Evolutionary conservation across 2,329 filamentous ascomycete species (phyloP).

Genomic region (Fusarium begoniae): DNA sequence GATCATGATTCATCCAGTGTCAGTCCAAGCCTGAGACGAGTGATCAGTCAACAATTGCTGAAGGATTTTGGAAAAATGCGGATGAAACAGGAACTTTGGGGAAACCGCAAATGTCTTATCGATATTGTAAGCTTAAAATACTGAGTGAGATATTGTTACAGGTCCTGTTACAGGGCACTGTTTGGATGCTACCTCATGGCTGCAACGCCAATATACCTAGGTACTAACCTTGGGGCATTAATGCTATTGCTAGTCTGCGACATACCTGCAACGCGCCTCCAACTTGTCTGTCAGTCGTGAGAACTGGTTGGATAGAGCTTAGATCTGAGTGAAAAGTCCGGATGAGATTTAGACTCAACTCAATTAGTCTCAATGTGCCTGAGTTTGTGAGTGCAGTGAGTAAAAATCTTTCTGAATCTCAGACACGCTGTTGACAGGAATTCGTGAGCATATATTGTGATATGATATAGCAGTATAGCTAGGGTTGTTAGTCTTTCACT

Average conservation of each 20-base stretch:
- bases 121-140: conserved; percentile 11
- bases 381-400: neutral
- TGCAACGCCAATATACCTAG: conserved; percentile 5
- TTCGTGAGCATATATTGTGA: neutral
- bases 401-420: neutral
- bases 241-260: conserved; percentile 19
- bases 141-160: conserved; percentile 9
- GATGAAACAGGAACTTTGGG: conserved; percentile 17
- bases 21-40: conserved; percentile 19
- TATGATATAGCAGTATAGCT: neutral
- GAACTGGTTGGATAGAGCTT: neutral
- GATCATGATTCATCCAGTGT: conserved; percentile 8
- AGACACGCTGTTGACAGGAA: neutral
- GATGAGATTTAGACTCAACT: neutral
- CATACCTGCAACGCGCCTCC: conserved; percentile 22
- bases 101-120: neutral
- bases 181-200: conserved; percentile 8
- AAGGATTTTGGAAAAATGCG: neutral
- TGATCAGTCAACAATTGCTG: neutral
- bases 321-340: neutral
- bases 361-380: neutral
- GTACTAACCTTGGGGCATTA: neutral
- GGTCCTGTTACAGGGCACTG: conserved; percentile 29
- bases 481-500: neutral
- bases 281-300: neutral